Percentiles rank a stretch among this genome's conserved stretches.
These are phyloP conservation scores for Rhamnella rubrinervis DNA, from an alignment of 331 rosid species.

Conservation along the genomic window DNA sequence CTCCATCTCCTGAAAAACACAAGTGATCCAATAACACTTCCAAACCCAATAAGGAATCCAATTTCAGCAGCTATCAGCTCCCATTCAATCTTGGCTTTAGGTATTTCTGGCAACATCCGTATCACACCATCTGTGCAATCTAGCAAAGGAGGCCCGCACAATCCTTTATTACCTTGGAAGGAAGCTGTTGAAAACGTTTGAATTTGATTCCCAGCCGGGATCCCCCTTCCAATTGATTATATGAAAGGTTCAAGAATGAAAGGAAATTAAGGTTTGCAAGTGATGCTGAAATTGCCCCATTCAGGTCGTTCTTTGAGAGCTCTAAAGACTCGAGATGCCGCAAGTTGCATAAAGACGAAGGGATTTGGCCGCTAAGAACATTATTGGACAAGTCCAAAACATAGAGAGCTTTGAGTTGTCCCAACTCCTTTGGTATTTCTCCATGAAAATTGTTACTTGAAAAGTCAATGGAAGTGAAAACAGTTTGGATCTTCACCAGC, in stretches of 20 bases:
- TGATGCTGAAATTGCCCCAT: not conserved
- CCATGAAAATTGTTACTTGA: slow-evolving; percentile 50
- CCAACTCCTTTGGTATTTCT: slow-evolving; percentile 39
- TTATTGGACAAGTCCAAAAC: slow-evolving; percentile 60
- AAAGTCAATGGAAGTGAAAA: slow-evolving; percentile 57
- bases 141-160: not conserved
- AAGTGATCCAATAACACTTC: not conserved
- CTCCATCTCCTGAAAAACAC: slow-evolving; percentile 2
- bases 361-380: slow-evolving; percentile 45
- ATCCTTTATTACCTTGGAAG: not conserved
- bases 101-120: not conserved
- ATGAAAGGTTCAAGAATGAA: not conserved
- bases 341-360: slow-evolving; percentile 42
- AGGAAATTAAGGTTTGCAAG: not conserved
- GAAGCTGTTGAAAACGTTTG: slow-evolving; percentile 28
- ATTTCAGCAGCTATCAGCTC: not conserved
- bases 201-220: slow-evolving; percentile 49
- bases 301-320: not conserved
- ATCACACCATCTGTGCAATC: not conserved
- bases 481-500: slow-evolving; percentile 45
- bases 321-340: slow-evolving; percentile 31
- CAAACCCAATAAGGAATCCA: slow-evolving; percentile 12
- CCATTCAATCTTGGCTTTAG: not conserved
- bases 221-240: slow-evolving; percentile 26
- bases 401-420: slow-evolving; percentile 36